Evolutionary conservation across 257 asterid genomes (phyloP).

Genomic region (Penstemon davidsonii): DNA sequence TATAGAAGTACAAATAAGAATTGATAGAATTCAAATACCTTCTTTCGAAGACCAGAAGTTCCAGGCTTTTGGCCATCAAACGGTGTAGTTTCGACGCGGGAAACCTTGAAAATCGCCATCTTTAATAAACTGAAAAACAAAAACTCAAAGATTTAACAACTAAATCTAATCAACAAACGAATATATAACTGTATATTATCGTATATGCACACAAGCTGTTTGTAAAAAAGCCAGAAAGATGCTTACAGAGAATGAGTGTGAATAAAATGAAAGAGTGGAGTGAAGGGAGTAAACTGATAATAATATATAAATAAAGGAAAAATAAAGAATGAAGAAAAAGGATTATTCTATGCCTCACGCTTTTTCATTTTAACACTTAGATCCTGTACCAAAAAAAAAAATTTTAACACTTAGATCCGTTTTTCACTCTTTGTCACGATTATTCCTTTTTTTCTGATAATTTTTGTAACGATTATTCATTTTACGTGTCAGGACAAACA

Average conservation of each 20-base stretch:
- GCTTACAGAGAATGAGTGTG: conserved; percentile 32
- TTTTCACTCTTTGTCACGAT: conserved; percentile 27
- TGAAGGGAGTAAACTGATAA: conserved; percentile 19
- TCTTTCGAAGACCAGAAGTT: conserved; percentile 92
- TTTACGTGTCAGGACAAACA: too few relatives aligned
- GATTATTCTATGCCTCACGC: conserved; percentile 35
- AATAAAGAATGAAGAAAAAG: background rate
- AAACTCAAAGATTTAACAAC: conserved; percentile 22
- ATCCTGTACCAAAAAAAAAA: too few relatives aligned
- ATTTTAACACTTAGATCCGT: conserved; percentile 26
- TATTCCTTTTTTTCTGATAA: background rate
- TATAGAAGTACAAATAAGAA: conserved; percentile 1
- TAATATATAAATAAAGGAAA: background rate
- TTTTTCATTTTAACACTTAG: conserved; percentile 16
- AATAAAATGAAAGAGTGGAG: conserved; percentile 4
- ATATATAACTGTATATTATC: background rate
- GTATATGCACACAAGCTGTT: conserved; percentile 17
- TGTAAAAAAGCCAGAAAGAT: conserved; percentile 19
- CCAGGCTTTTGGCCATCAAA: conserved; percentile 98
- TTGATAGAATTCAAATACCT: conserved; percentile 39
- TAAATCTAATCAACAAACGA: background rate
- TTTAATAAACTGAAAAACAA: conserved; percentile 26
- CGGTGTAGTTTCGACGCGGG: conserved; percentile 69
- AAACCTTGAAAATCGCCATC: conserved; percentile 70
- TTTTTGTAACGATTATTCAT: too few relatives aligned